Percentiles rank a stretch among this genome's conserved stretches.
phyloP scores from a whole-genome alignment of 179 eudicot genomes.

The Silene coronaria region DNA sequence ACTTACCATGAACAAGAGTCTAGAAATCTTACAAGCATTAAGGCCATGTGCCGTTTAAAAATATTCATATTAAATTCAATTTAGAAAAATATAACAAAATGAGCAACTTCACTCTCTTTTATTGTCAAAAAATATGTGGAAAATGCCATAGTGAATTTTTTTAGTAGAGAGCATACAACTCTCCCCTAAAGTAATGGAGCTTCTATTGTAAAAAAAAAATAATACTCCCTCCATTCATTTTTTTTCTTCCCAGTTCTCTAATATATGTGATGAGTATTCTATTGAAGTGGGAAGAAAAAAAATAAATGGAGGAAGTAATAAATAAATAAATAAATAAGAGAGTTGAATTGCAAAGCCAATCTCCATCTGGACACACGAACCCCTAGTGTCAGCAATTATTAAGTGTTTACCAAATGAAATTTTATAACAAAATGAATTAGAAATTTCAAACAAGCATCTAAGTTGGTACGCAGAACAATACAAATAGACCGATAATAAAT shows the following conservation, averaged over 20 bases:
- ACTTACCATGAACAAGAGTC: background rate
- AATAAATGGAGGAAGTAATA: too few relatives aligned
- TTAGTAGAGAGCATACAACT: background rate
- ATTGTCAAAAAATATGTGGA: background rate
- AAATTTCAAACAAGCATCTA: background rate
- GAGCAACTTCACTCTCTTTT: background rate
- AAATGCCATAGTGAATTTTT: background rate
- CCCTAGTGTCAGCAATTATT: background rate
- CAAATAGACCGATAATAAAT: background rate
- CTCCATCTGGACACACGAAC: background rate
- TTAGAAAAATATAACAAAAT: background rate
- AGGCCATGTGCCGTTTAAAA: background rate
- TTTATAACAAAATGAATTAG: background rate
- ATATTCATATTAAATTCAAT: background rate
- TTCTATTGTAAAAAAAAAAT: background rate
- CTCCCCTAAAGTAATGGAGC: background rate
- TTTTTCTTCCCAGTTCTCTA: too few relatives aligned
- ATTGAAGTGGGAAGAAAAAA: too few relatives aligned
- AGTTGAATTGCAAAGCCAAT: background rate
- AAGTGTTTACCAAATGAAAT: background rate
- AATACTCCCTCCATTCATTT: too few relatives aligned
- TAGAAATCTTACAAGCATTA: slow-evolving; percentile 8
- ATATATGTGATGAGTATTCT: too few relatives aligned
- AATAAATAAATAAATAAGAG: too few relatives aligned
- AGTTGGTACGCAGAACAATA: slow-evolving; percentile 1